Evolutionary conservation across 768 basidiomycete species (phyloP).

Genomic region (Imleria badia): DNA sequence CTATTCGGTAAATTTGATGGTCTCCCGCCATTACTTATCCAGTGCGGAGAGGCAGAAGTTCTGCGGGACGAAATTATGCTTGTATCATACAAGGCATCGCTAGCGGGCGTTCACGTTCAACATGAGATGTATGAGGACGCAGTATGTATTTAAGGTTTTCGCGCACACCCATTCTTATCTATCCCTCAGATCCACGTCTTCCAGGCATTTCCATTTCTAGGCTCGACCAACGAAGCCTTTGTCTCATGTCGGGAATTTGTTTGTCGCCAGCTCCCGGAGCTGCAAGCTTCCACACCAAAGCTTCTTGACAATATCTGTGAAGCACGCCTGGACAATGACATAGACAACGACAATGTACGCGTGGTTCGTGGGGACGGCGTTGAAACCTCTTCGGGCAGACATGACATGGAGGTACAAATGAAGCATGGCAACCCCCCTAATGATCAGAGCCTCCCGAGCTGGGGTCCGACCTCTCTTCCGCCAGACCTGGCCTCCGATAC

Average conservation of each 20-base stretch:
- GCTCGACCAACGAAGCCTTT: conserved; percentile 64
- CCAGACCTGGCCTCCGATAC: conserved; percentile 2
- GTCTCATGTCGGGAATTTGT: conserved; percentile 71
- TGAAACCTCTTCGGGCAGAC: conserved; percentile 44
- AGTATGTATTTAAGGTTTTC: conserved; percentile 44
- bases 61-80: conserved; percentile 92
- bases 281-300: conserved; percentile 50
- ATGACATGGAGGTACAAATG: conserved; percentile 41
- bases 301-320: conserved; percentile 55
- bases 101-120: conserved; percentile 81
- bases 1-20: conserved; percentile 88
- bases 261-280: conserved; percentile 52
- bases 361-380: conserved; percentile 77
- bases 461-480: conserved; percentile 36
- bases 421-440: conserved; percentile 20
- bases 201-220: conserved; percentile 81
- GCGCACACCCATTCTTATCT: neutral
- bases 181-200: conserved; percentile 79
- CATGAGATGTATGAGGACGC: conserved; percentile 92
- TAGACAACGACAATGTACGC: conserved; percentile 61
- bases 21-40: conserved; percentile 87
- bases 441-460: conserved; percentile 50
- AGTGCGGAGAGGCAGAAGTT: conserved; percentile 92
- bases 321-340: conserved; percentile 64
- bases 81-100: conserved; percentile 87